These are phyloP conservation scores for Oryza glumipatula DNA, from an alignment of 176 grass and related monocot genomes.

Conservation along the genomic window DNA sequence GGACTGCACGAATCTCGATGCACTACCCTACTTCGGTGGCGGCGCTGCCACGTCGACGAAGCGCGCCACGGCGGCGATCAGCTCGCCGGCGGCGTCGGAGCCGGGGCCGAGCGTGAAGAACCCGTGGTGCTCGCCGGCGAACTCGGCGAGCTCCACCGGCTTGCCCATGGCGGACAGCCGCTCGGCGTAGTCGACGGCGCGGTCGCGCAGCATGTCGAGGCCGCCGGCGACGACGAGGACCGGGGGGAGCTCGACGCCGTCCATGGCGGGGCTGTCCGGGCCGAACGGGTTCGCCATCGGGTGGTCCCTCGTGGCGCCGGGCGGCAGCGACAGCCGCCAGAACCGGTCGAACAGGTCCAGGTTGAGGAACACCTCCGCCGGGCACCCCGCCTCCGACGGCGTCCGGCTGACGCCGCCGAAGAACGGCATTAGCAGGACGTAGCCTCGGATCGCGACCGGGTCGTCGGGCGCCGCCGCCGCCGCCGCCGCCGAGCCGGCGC, in stretches of 20 bases:
- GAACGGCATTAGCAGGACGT: conserved; percentile 79
- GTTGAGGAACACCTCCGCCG: conserved; percentile 57
- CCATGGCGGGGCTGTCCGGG: conserved; percentile 52
- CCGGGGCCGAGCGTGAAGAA: conserved; percentile 80
- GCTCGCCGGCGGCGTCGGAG: conserved; percentile 59
- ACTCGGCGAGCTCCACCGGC: conserved; percentile 65
- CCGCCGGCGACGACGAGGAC: conserved; percentile 69
- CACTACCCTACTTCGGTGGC: not conserved
- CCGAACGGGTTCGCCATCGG: conserved; percentile 79
- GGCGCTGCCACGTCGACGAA: conserved; percentile 21
- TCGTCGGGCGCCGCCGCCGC: not conserved
- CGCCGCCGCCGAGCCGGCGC: not conserved
- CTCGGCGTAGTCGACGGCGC: conserved; percentile 60
- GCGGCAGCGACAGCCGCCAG: conserved; percentile 86
- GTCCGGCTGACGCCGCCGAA: conserved; percentile 68
- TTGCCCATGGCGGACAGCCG: conserved; percentile 63
- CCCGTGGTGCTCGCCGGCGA: conserved; percentile 72
- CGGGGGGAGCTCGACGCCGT: conserved; percentile 47
- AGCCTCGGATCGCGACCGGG: conserved; percentile 24
- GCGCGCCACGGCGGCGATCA: conserved; percentile 53
- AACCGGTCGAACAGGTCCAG: conserved; percentile 64
- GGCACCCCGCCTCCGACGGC: conserved; percentile 64
- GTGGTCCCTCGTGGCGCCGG: conserved; percentile 64
- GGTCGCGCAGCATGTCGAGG: conserved; percentile 68
- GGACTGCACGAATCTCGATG: not conserved